phyloP scores from a whole-genome alignment of 2,329 filamentous ascomycete species.

The Atkinsonella texensis region DNA sequence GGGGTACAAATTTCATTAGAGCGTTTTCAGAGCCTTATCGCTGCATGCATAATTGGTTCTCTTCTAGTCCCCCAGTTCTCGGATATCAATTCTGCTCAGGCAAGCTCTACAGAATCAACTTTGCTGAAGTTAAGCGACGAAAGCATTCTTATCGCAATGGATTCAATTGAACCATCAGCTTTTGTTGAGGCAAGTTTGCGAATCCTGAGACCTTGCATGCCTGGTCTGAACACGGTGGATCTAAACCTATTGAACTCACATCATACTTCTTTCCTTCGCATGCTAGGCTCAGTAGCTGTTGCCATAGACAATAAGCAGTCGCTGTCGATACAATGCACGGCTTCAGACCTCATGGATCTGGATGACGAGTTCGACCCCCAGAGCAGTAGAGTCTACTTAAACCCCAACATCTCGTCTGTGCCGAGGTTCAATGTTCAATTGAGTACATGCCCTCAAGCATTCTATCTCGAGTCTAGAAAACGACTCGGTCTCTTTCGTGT shows the following conservation, averaged over 20 bases:
- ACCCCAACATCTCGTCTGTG: conserved; percentile 26
- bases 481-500: conserved; percentile 33
- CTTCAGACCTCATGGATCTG: conserved; percentile 50
- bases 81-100: conserved; percentile 34
- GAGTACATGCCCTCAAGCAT: conserved; percentile 30
- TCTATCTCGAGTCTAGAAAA: conserved; percentile 34
- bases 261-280: conserved; percentile 27
- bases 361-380: conserved; percentile 55
- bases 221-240: conserved; percentile 26
- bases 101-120: conserved; percentile 33
- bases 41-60: conserved; percentile 32
- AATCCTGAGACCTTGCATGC: conserved; percentile 33
- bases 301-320: conserved; percentile 12
- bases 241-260: conserved; percentile 27
- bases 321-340: conserved; percentile 18
- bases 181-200: conserved; percentile 36
- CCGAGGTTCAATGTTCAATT: conserved; percentile 34
- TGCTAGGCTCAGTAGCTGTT: conserved; percentile 29
- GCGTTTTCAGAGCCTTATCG: conserved; percentile 39
- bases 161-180: conserved; percentile 31
- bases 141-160: conserved; percentile 27
- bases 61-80: conserved; percentile 36
- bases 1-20: conserved; percentile 38
- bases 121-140: conserved; percentile 30
- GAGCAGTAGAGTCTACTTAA: conserved; percentile 32